A percentile compares a stretch with the other conserved stretches of the same genome.
Evolutionary conservation across 2,329 filamentous ascomycete species (phyloP).

Genomic region (Pseudopithomyces chartarum): DNA sequence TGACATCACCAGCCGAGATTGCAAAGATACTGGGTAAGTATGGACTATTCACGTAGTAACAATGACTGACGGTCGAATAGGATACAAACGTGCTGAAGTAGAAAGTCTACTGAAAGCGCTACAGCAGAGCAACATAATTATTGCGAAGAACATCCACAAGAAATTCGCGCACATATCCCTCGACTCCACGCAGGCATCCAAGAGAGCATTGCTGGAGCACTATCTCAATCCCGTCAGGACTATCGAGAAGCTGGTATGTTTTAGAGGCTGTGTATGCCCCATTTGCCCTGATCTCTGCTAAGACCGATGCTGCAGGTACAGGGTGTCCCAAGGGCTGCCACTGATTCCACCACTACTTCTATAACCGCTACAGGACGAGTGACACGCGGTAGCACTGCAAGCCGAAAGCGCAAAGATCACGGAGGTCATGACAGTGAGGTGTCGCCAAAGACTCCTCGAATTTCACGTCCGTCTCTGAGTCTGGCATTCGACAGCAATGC

Average conservation of each 20-base stretch:
- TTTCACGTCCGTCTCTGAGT: not conserved
- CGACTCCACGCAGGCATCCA: not conserved
- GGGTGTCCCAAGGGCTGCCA: not conserved
- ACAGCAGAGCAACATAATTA: not conserved
- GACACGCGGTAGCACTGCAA: not conserved
- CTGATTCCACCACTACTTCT: too few species aligned
- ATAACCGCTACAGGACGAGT: not conserved
- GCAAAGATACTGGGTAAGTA: constrained; percentile 1
- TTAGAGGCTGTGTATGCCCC: not conserved
- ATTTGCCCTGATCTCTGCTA: not conserved
- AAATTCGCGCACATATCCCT: not conserved
- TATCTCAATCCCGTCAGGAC: constrained; percentile 1
- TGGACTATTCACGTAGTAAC: not conserved
- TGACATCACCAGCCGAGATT: not conserved
- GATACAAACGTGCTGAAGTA: not conserved
- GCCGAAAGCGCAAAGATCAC: constrained; percentile 1
- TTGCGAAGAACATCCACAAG: not conserved
- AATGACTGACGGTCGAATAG: not conserved
- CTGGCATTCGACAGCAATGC: constrained; percentile 3
- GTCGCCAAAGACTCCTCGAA: constrained; percentile 1
- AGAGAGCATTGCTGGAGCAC: not conserved
- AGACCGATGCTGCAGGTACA: not conserved
- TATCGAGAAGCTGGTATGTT: not conserved
- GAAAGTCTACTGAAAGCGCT: not conserved
- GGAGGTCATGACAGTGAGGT: not conserved